Evolutionary conservation across 225 moss, liverwort and hornwort genomes (phyloP).

Genomic region (Antitrichia curtipendula): DNA sequence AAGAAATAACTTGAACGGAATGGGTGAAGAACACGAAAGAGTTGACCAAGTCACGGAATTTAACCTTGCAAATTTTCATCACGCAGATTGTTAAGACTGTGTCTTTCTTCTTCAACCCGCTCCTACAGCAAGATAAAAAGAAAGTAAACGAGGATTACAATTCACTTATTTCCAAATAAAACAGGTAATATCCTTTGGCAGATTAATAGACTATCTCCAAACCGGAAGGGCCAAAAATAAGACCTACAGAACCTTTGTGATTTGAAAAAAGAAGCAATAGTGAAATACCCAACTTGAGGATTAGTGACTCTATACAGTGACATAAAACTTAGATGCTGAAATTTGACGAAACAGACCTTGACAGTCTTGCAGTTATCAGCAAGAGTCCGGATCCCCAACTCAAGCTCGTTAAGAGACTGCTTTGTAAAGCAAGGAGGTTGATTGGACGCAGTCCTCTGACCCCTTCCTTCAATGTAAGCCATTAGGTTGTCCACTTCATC

Average conservation of each 20-base stretch:
- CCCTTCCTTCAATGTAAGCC: constrained; percentile 72
- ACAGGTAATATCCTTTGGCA: not conserved
- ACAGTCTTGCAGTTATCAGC: constrained; percentile 58
- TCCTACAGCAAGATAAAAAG: constrained; percentile 32
- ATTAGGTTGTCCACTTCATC: constrained; percentile 70
- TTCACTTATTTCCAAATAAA: not conserved
- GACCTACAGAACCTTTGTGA: not conserved
- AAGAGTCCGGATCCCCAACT: constrained; percentile 51
- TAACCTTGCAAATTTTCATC: constrained; percentile 83
- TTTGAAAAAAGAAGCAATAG: not conserved
- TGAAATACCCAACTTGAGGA: not conserved
- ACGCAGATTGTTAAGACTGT: constrained; percentile 65
- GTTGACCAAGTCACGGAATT: not conserved
- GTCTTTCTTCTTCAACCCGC: constrained; percentile 53
- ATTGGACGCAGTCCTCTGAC: constrained; percentile 17
- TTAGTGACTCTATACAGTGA: not conserved
- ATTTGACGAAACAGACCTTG: constrained; percentile 38
- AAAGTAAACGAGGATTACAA: not conserved
- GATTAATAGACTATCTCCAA: not conserved
- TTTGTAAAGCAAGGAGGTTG: constrained; percentile 57
- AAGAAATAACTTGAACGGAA: not conserved
- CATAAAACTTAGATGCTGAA: not conserved
- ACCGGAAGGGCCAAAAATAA: not conserved
- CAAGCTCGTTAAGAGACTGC: constrained; percentile 77
- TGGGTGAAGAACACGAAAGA: not conserved